Base-by-base conservation (phyloP, 1,139 yeast species). In the Hyphopichia buzzinii region DNA sequence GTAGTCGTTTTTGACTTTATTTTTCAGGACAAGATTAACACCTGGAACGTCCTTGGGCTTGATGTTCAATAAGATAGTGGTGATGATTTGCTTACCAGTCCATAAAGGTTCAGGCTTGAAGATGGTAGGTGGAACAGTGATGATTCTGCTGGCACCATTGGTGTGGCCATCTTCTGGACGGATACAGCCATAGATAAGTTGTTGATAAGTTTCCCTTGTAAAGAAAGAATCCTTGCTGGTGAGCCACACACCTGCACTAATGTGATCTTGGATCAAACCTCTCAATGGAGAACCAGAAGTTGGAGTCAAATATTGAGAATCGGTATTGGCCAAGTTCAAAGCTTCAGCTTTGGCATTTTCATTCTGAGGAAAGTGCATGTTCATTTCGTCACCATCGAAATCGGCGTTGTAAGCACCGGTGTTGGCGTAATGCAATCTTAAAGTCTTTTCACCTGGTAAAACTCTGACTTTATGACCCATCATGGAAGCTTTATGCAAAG, bases 311-410 rank as follows among this genome's bases (percentile, higher is more conserved):
- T 94, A 94, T 67, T 92, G 98, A 43, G 95, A 86, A 64, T 94
- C 97, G 8, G 98, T 92, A 59, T 92, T 89, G 33, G 98, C 98
- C 57, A 94, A 76, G 59, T 88, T 79, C 54, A 88, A 73, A 3
- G 98, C 98, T 68, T 94, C 99, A 21, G 98, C 94, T 55, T 92
- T 83, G 11, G 98, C 98, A 52, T 88, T 88, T 68, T 92, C 97
- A 62, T 87, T 90, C 68, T 94, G 99, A 22, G 99, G 99, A 74
- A 94, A 92, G 68, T 94, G 99, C 97, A 94, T 85, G 61, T 94
- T 94, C 99, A 94, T 94, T 72, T 94, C 99, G 67, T 94, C 99
- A 72, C 99, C 99, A 69, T 94, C 99, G 55, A 94, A 94, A 77
- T 94, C 99, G 29, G 98, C 98, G 63, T 92, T 94, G 66, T 89